phyloP scores from a whole-genome alignment of 441 rosid genomes.

The Capsella rubella region DNA sequence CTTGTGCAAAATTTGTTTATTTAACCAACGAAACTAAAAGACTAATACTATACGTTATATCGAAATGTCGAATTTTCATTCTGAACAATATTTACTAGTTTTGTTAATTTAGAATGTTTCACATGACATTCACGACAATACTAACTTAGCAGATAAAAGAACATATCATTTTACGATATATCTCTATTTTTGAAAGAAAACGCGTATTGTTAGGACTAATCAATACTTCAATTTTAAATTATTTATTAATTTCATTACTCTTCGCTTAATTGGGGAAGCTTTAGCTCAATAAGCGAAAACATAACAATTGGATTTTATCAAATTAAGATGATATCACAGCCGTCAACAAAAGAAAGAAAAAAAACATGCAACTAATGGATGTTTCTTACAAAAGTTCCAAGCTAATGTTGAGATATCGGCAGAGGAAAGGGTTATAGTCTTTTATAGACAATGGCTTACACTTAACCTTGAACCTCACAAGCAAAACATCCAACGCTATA shows the following conservation, averaged over 20 bases:
- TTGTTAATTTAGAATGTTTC: neutral
- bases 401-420: slow-evolving; percentile 26
- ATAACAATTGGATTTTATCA: neutral
- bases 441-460: neutral
- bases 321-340: neutral
- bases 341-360: neutral
- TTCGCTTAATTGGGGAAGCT: neutral
- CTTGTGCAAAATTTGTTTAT: neutral
- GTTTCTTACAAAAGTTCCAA: slow-evolving; percentile 26
- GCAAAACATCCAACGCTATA: slow-evolving; percentile 15
- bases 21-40: neutral
- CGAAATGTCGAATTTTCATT: too few relatives aligned
- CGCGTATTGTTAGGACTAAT: neutral
- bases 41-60: neutral
- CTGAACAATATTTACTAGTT: neutral
- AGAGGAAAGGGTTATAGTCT: neutral
- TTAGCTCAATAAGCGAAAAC: slow-evolving; percentile 1
- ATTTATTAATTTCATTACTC: neutral
- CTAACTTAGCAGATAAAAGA: too few relatives aligned
- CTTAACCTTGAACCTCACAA: neutral
- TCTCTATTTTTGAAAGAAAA: neutral
- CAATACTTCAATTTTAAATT: neutral
- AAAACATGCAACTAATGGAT: neutral
- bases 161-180: too few relatives aligned
- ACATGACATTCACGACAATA: neutral